phyloP scores from a whole-genome alignment of 441 rosid species.

The Melastoma candidum region DNA sequence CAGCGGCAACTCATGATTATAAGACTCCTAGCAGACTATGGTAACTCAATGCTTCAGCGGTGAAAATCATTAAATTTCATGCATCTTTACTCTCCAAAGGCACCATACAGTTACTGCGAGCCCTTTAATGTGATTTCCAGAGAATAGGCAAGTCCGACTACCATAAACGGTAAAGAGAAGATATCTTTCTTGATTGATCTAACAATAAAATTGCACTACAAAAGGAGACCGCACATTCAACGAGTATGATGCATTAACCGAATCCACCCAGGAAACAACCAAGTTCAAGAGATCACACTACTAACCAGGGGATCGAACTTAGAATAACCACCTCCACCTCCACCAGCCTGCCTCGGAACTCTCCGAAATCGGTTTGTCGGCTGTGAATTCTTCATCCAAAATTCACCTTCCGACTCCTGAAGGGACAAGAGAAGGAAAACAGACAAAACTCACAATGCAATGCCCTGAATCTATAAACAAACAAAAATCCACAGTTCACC shows the following conservation, averaged over 20 bases:
- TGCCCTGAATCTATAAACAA: slow-evolving; percentile 1
- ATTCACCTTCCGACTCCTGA: slow-evolving; percentile 4
- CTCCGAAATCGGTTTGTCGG: slow-evolving; percentile 57
- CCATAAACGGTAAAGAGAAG: too few relatives aligned
- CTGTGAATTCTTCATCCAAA: slow-evolving; percentile 15
- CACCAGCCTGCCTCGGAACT: slow-evolving; percentile 48
- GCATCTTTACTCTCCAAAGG: too few relatives aligned
- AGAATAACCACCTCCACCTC: slow-evolving; percentile 35
- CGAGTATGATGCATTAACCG: not conserved
- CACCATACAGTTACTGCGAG: too few relatives aligned
- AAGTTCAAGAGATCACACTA: not conserved
- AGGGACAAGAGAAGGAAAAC: not conserved
- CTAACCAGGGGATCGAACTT: slow-evolving; percentile 79
- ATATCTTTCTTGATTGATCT: too few relatives aligned
- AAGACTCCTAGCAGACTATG: too few relatives aligned
- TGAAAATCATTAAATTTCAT: too few relatives aligned
- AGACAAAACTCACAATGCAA: not conserved
- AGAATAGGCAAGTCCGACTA: too few relatives aligned
- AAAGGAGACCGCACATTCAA: not conserved
- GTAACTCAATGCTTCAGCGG: too few relatives aligned
- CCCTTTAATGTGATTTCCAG: too few relatives aligned
- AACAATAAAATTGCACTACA: too few relatives aligned
- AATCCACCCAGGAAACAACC: not conserved
- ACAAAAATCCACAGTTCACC: slow-evolving; percentile 3
- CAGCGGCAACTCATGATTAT: too few relatives aligned